Evolutionary conservation across 768 basidiomycete genomes (phyloP), one percentile per base, ranked within the genome.

Genomic region (Termitomyces heimii): DNA sequence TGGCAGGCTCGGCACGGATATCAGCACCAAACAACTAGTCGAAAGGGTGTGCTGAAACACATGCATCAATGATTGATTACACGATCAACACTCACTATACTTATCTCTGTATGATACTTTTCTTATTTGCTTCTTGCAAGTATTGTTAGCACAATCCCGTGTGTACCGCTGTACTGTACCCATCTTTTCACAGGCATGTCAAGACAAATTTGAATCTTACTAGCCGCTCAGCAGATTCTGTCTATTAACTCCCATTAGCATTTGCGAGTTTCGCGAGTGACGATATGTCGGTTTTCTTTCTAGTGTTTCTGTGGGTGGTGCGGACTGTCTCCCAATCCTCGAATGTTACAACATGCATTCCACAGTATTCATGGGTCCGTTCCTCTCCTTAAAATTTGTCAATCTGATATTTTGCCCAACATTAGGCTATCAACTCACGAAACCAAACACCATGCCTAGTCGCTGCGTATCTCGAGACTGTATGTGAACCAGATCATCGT

Each of bases 381-480:
- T 40, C 18, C 34, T 34, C 9, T 5, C 51, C 34, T 45, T 34
- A 8, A 31, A 18, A 55, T 37, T 39, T 9, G 26, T 22, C 6
- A 28, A 37, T 28, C 40, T 54, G 3, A 53, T 34, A 20, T 31
- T 29, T 39, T 13, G 39, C 22, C 32, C 18, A 7, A 31, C 47
- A 35, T 40, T 35, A 79, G 79, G 60, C 75, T 4, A 59, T 74
- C 48, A 83, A 82, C 62, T 70, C 68, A 34, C 64, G 59, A 37
- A 52, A 57, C 37, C 82, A 84, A 61, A 80, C 70, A 24, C 82
- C 82, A 24, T 84, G 82, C 57, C 29, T 76, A 9, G 73, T 84
- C 31, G 70, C 76, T 8, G 75, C 82, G 1, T 80, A 76, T 66
- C 67, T 83, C 10, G 75, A 79, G 62, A 73, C 70, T 37, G 68